Percentiles rank a stretch among this genome's conserved stretches.
Evolutionary conservation across 1,284 basidiomycete genomes (phyloP).

Genomic region (Ganoderma sinense): DNA sequence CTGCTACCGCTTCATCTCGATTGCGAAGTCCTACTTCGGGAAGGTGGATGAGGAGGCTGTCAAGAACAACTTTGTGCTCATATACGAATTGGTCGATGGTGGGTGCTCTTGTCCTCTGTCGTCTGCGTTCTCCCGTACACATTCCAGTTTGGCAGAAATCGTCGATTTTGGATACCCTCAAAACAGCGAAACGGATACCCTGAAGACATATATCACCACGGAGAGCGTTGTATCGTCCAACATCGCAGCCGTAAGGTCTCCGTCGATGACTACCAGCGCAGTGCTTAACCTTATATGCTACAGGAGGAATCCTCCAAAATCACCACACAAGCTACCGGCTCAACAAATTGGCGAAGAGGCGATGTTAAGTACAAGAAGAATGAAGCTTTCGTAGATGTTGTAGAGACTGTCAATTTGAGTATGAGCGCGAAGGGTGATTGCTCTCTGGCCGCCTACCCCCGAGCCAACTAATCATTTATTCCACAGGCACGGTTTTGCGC

Average conservation of each 20-base stretch:
- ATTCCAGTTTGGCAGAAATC: slow-evolving; percentile 76
- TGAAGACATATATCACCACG: slow-evolving; percentile 98
- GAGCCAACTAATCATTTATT: not conserved
- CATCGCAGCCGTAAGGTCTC: slow-evolving; percentile 73
- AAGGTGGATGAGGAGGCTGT: slow-evolving; percentile 98
- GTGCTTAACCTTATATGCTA: slow-evolving; percentile 18
- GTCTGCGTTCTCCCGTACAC: not conserved
- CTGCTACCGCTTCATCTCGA: slow-evolving; percentile 94
- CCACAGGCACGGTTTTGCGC: slow-evolving; percentile 85
- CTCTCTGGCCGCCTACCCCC: not conserved
- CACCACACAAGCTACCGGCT: slow-evolving; percentile 94
- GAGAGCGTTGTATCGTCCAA: slow-evolving; percentile 92
- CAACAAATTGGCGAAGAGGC: slow-evolving; percentile 91
- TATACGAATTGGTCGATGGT: slow-evolving; percentile 97
- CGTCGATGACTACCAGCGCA: not conserved
- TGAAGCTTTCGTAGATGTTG: slow-evolving; percentile 97
- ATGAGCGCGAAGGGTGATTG: slow-evolving; percentile 92
- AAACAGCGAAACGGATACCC: slow-evolving; percentile 96
- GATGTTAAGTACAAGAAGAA: slow-evolving; percentile 99
- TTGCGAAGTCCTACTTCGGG: slow-evolving; percentile 95
- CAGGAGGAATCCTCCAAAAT: slow-evolving; percentile 98
- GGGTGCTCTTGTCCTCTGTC: slow-evolving; percentile 13
- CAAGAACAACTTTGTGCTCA: slow-evolving; percentile 98
- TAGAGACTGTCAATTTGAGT: slow-evolving; percentile 95
- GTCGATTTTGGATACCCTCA: slow-evolving; percentile 99